These are phyloP conservation scores for Naegleria fowleri DNA, from an alignment of 208 protist species.

Conservation along the genomic window DNA sequence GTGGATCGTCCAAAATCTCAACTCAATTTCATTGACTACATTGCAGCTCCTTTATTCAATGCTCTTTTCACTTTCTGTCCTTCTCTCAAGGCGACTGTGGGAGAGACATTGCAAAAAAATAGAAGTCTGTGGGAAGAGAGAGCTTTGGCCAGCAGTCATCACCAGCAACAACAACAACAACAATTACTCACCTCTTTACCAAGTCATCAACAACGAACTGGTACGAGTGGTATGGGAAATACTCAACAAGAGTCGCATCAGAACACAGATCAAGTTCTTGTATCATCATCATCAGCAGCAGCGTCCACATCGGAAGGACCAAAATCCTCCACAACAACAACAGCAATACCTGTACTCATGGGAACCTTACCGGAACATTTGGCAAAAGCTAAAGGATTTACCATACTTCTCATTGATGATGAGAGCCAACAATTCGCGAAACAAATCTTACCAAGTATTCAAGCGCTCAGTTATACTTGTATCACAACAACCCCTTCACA, in stretches of 20 bases:
- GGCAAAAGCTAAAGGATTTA: not conserved
- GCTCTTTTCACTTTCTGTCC: not conserved
- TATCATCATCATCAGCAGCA: too few species aligned
- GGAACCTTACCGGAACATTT: not conserved
- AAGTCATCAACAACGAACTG: not conserved
- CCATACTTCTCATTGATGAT: not conserved
- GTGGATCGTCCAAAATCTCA: not conserved
- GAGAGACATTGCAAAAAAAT: not conserved
- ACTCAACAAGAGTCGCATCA: not conserved
- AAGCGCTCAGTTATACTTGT: not conserved
- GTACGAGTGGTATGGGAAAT: not conserved
- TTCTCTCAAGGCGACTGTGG: not conserved
- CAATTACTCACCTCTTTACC: too few species aligned
- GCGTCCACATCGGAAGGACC: too few species aligned
- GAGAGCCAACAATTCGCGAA: not conserved
- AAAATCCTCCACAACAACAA: not conserved
- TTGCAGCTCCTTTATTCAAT: slow-evolving; percentile 12
- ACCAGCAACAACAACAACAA: not conserved
- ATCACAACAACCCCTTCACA: not conserved
- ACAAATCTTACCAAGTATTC: not conserved
- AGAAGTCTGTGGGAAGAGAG: not conserved
- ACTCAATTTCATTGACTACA: slow-evolving; percentile 28
- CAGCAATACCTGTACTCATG: not conserved
- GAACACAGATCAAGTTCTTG: too few species aligned
- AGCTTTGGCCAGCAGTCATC: not conserved